Evolutionary conservation across 805 yeast genomes (phyloP), one percentile per base, ranked within the genome.

Genomic region (Komagataella kurtzmanii): DNA sequence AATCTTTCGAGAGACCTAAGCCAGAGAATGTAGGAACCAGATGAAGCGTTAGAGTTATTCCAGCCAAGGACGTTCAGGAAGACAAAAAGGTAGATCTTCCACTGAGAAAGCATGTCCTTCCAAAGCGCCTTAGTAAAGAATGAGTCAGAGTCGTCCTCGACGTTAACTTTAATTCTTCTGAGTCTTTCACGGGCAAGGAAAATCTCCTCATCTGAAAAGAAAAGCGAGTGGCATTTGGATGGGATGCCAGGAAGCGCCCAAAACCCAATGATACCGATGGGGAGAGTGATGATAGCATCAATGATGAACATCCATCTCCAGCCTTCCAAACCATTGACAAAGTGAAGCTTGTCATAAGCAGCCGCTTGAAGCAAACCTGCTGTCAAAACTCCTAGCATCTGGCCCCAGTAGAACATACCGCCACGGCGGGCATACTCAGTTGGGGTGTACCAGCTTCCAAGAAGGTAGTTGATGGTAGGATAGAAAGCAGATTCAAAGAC

Each of bases 251-350:
- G 87, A 53, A 79, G 66, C 58, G 71, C 56, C 59, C 75, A 77
- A 53, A 73, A 69, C 0, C 85, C 85, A 50, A 77, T 54, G 10
- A 81, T n/a, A 2, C 82, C 87, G 46, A 83, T 74, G 1, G 70
- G 76, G 46, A 81, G 56, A 10, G 83, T 75, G 46, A 83, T 70
- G 49, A 77, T 61, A 17, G 82, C 83, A 60, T 81, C 85, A 52
- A 83, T 69, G 47, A 83, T 72, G 57, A 80, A 82, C 59, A 79
- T 75, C 86, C 86, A 81, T 66, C 80, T 69, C 85, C 86, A 82
- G 6, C 85, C 77, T 10, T 71, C 69, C 8, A 76, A 62, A 1
- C 85, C 84, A 50, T 62, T 60, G 6, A 58, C 65, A 18, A 81
- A 83, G 49, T 71, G 65, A 55, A 80, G 58, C 50, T 63, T 58